phyloP scores from a whole-genome alignment of 2,329 filamentous ascomycete species.

The Cladosporium phlei region DNA sequence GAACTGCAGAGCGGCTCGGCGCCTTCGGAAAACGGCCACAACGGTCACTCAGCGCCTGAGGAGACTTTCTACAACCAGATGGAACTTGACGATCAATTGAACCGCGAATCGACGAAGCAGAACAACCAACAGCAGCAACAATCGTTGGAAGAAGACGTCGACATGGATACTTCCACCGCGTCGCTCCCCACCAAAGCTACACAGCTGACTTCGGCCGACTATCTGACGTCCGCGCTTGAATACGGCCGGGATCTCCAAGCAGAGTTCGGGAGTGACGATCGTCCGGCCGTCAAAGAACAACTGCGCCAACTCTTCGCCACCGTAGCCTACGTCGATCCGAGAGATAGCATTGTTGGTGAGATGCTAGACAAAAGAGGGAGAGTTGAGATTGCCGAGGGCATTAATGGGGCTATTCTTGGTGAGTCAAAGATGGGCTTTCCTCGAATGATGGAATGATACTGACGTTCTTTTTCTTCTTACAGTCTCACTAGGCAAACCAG shows the following conservation, averaged over 20 bases:
- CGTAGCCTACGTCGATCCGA: conserved; percentile 78
- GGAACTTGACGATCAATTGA: conserved; percentile 54
- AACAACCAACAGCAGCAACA: conserved; percentile 9
- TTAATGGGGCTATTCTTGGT: conserved; percentile 92
- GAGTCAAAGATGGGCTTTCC: conserved; percentile 44
- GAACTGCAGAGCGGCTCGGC: conserved; percentile 49
- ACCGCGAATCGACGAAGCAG: conserved; percentile 25
- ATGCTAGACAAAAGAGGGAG: conserved; percentile 72
- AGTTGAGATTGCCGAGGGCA: conserved; percentile 77
- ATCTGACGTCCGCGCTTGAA: conserved; percentile 65
- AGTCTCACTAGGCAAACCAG: conserved; percentile 90
- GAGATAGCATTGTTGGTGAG: conserved; percentile 72
- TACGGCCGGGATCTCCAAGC: conserved; percentile 76
- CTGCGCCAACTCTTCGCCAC: conserved; percentile 83
- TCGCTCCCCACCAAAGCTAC: conserved; percentile 3
- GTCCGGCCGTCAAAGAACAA: conserved; percentile 65
- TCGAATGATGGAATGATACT: too few species aligned
- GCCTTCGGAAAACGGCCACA: conserved; percentile 18
- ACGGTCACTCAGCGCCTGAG: conserved; percentile 35
- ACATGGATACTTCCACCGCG: conserved; percentile 32
- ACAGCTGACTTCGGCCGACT: conserved; percentile 36
- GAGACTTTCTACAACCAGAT: conserved; percentile 43
- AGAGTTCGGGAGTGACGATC: conserved; percentile 69
- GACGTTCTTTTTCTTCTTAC: background rate
- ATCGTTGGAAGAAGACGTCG: conserved; percentile 27